Evolutionary conservation across 2,329 filamentous ascomycete genomes (phyloP).

Genomic region (Colletotrichum tabaci): DNA sequence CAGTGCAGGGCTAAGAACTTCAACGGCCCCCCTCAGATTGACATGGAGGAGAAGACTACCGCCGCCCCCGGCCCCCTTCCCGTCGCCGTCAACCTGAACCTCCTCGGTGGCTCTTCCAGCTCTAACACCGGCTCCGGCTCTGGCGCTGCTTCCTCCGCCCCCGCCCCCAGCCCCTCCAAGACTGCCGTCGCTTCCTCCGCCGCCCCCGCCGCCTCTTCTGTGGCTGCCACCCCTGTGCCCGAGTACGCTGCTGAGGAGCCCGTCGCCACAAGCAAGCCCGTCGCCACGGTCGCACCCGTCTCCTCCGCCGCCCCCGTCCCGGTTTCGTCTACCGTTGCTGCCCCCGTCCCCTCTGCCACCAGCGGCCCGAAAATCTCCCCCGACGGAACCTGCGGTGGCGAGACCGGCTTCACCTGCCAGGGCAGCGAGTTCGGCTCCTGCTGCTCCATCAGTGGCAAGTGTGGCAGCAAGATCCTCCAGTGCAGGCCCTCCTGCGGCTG

Average conservation of each 20-base stretch:
- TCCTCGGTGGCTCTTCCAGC: conserved; percentile 32
- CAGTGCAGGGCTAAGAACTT: conserved; percentile 60
- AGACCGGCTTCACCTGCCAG: conserved; percentile 56
- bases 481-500: conserved; percentile 53
- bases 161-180: conserved; percentile 17
- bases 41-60: conserved; percentile 52
- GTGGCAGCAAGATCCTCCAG: conserved; percentile 54
- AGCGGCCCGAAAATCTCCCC: conserved; percentile 51
- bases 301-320: conserved; percentile 7
- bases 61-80: conserved; percentile 54
- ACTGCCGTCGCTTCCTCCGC: conserved; percentile 8
- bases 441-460: conserved; percentile 59
- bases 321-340: conserved; percentile 1
- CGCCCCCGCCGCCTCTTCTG: conserved; percentile 19
- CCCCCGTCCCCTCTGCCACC: conserved; percentile 18
- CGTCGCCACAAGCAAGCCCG: conserved; percentile 8
- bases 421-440: conserved; percentile 60
- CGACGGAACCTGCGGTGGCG: conserved; percentile 58
- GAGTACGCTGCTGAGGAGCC: conserved; percentile 25
- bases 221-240: neutral
- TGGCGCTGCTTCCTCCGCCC: conserved; percentile 1
- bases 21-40: conserved; percentile 63
- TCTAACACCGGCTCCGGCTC: conserved; percentile 11
- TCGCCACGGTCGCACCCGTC: neutral
- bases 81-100: conserved; percentile 44